These are phyloP conservation scores for Pouteria glomerata DNA, from an alignment of 148 eudicot genomes.

Conservation along the genomic window DNA sequence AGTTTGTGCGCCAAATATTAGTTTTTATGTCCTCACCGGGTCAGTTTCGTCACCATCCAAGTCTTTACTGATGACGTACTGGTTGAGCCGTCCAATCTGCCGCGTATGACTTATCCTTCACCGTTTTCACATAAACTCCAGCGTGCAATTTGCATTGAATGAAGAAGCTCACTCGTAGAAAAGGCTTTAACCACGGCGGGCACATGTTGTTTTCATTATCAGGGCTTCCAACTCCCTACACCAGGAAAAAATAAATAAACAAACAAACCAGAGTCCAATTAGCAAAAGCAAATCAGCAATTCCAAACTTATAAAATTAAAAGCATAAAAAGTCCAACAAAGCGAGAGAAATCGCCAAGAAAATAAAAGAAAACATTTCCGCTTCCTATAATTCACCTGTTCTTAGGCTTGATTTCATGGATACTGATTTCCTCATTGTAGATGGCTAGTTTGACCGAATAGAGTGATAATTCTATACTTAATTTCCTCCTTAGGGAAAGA, in stretches of 20 bases:
- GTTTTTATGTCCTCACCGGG: too few species aligned
- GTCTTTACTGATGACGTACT: too few species aligned
- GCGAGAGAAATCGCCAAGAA: neutral
- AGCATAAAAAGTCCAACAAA: neutral
- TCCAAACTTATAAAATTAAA: neutral
- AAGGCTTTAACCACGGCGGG: slow-evolving; percentile 81
- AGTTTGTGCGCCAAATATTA: too few species aligned
- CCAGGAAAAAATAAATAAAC: neutral
- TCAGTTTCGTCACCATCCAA: too few species aligned
- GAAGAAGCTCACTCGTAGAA: slow-evolving; percentile 58
- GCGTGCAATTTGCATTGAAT: slow-evolving; percentile 69
- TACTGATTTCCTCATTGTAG: slow-evolving; percentile 53
- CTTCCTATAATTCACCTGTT: slow-evolving; percentile 73
- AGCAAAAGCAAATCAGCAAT: neutral
- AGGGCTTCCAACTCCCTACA: slow-evolving; percentile 57
- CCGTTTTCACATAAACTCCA: too few species aligned
- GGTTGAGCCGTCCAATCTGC: too few species aligned
- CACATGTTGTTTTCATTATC: slow-evolving; percentile 68
- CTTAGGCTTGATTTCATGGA: slow-evolving; percentile 74
- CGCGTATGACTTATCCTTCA: too few species aligned
- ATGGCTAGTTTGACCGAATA: slow-evolving; percentile 66
- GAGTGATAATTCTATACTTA: slow-evolving; percentile 11
- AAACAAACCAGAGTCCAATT: neutral
- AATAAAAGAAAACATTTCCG: neutral
- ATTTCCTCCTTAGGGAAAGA: neutral